A percentile compares a stretch with the other conserved stretches of the same genome.
phyloP scores from a whole-genome alignment of 768 basidiomycete genomes.

The Auriscalpium orientale region DNA sequence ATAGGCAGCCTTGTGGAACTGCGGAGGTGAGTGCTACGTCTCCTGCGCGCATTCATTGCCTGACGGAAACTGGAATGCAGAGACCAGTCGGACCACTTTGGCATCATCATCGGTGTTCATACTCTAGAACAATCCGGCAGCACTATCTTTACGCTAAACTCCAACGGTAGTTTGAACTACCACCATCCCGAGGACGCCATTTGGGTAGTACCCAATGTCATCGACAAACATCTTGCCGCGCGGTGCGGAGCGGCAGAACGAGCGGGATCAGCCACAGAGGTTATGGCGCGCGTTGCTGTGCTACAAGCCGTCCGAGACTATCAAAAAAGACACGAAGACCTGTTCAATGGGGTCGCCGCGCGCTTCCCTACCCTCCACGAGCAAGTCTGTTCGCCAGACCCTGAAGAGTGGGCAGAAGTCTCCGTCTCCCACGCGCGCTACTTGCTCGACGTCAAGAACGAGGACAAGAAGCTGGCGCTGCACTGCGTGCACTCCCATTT shows the following conservation, averaged over 20 bases:
- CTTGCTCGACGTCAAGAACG: slow-evolving; percentile 14
- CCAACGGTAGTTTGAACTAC: background rate
- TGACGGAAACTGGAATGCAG: no score
- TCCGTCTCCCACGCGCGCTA: slow-evolving; percentile 48
- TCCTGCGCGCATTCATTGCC: background rate
- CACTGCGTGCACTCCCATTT: slow-evolving; percentile 57
- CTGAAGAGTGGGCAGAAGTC: slow-evolving; percentile 46
- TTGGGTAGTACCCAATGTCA: slow-evolving; percentile 53
- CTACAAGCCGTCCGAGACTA: slow-evolving; percentile 52
- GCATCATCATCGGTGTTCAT: no score
- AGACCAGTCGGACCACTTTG: no score
- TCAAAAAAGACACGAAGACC: slow-evolving; percentile 37
- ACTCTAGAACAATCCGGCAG: no score
- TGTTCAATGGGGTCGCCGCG: slow-evolving; percentile 26
- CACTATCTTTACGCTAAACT: background rate
- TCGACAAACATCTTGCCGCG: slow-evolving; percentile 34
- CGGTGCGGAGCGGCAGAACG: slow-evolving; percentile 37
- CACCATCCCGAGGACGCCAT: slow-evolving; percentile 38
- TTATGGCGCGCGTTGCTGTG: slow-evolving; percentile 56
- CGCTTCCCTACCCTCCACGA: slow-evolving; percentile 32
- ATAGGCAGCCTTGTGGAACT: background rate
- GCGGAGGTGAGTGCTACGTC: background rate
- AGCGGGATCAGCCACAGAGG: slow-evolving; percentile 28
- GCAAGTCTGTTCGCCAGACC: slow-evolving; percentile 35
- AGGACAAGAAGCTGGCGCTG: slow-evolving; percentile 30